These are phyloP conservation scores for Grosmannia penicillata DNA, from an alignment of 2,329 filamentous ascomycete genomes.

Conservation along the genomic window DNA sequence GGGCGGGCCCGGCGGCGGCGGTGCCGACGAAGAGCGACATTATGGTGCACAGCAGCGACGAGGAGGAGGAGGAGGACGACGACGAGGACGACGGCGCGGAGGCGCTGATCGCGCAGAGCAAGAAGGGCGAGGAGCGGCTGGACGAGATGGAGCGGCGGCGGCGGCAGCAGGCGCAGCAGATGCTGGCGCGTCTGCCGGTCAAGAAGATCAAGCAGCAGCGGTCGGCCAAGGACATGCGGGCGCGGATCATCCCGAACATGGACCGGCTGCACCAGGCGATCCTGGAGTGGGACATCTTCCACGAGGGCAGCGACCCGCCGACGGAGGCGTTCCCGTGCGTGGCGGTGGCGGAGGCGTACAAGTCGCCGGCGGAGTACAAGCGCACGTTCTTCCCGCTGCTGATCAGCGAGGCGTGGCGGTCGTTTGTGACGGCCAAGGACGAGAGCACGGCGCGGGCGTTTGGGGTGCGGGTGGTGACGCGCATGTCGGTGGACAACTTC, in stretches of 20 bases:
- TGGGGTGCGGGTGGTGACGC: conserved; percentile 74
- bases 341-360: conserved; percentile 64
- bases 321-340: conserved; percentile 52
- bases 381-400: conserved; percentile 81
- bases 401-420: conserved; percentile 88
- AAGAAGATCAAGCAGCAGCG: conserved; percentile 71
- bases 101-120: conserved; percentile 31
- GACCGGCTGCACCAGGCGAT: conserved; percentile 73
- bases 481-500: conserved; percentile 83
- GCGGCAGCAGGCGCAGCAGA: conserved; percentile 36
- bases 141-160: conserved; percentile 32
- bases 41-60: conserved; percentile 74
- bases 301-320: conserved; percentile 74
- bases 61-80: conserved; percentile 57
- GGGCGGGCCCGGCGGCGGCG: conserved; percentile 41
- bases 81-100: conserved; percentile 45
- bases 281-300: conserved; percentile 89
- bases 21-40: conserved; percentile 63
- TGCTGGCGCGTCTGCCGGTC: conserved; percentile 46
- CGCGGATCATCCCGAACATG: conserved; percentile 79
- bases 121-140: conserved; percentile 31
- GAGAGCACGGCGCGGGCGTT: conserved; percentile 70
- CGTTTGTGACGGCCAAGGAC: conserved; percentile 78
- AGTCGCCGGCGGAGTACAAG: conserved; percentile 66
- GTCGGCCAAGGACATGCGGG: conserved; percentile 85